Conservation (phyloP, 1,139 yeast species). For the Candida tunisiensis region DNA sequence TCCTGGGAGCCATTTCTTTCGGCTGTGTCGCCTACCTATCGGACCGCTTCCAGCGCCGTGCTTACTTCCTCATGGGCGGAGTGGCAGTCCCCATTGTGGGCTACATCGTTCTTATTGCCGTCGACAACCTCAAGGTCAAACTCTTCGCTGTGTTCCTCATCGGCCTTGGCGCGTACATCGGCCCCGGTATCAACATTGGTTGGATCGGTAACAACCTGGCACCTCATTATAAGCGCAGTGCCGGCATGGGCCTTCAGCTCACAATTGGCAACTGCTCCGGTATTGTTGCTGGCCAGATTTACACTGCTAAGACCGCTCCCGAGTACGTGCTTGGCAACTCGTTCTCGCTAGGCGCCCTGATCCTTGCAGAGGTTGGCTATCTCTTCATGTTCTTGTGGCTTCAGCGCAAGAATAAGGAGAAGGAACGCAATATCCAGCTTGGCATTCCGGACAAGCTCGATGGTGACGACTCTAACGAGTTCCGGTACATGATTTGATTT, state of each 20-base stretch:
- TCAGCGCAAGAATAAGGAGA: slow-evolving; percentile 2
- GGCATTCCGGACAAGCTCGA: slow-evolving; percentile 3
- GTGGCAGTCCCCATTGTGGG: slow-evolving; percentile 25
- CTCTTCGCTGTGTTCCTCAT: slow-evolving; percentile 31
- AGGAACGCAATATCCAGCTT: not conserved
- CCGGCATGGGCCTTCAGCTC: slow-evolving; percentile 24
- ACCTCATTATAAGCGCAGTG: slow-evolving; percentile 24
- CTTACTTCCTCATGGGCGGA: slow-evolving; percentile 10
- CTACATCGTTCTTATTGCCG: slow-evolving; percentile 21
- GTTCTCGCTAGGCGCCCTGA: slow-evolving; percentile 22
- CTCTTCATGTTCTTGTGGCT: slow-evolving; percentile 1
- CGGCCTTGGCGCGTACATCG: slow-evolving; percentile 20
- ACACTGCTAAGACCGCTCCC: slow-evolving; percentile 11
- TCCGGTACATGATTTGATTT: slow-evolving; percentile 3
- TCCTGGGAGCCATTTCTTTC: slow-evolving; percentile 24
- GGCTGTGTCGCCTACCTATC: slow-evolving; percentile 23
- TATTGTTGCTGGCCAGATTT: slow-evolving; percentile 24
- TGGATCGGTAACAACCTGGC: slow-evolving; percentile 25
- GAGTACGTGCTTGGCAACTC: slow-evolving; percentile 23
- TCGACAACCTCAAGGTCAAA: slow-evolving; percentile 20
- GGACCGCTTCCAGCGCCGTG: slow-evolving; percentile 19
- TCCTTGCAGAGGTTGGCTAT: slow-evolving; percentile 3
- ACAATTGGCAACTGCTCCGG: slow-evolving; percentile 26
- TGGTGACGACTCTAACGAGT: slow-evolving; percentile 5
- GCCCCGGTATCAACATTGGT: slow-evolving; percentile 21